These are phyloP conservation scores for Backusella sp. DNA, from an alignment of 192 early-diverging fungal genomes.

Conservation along the genomic window DNA sequence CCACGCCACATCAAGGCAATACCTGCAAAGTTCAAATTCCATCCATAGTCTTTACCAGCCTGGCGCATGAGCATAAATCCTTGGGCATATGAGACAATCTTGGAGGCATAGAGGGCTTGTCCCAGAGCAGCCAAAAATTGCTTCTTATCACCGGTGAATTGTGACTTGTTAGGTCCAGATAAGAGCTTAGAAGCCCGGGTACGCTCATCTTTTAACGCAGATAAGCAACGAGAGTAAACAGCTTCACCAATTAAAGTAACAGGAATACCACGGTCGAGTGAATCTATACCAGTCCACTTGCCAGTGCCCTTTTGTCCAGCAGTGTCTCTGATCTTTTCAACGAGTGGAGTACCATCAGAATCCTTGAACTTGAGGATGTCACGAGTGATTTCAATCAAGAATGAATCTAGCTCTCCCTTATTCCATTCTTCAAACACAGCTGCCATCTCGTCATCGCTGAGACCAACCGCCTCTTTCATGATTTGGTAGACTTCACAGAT, in stretches of 20 bases:
- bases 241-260: constrained; percentile 98
- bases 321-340: constrained; percentile 93
- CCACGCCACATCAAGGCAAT: constrained; percentile 99
- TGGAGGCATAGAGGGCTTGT: constrained; percentile 96
- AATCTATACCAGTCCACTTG: constrained; percentile 97
- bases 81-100: constrained; percentile 98
- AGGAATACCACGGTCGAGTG: constrained; percentile 93
- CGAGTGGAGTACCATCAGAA: constrained; percentile 78
- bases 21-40: constrained; percentile 96
- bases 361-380: constrained; percentile 95
- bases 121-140: constrained; percentile 86
- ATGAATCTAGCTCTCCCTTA: constrained; percentile 95
- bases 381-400: constrained; percentile 93
- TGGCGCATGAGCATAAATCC: constrained; percentile 98
- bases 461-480: constrained; percentile 82
- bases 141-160: constrained; percentile 85
- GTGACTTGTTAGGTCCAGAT: constrained; percentile 57
- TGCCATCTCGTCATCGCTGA: constrained; percentile 84
- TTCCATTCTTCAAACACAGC: constrained; percentile 93
- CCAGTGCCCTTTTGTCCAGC: constrained; percentile 98
- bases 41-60: constrained; percentile 85
- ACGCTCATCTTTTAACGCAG: constrained; percentile 95
- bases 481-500: constrained; percentile 94
- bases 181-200: constrained; percentile 85
- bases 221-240: constrained; percentile 95